A percentile compares a stretch with the other conserved stretches of the same genome.
Evolutionary conservation across 2,329 filamentous ascomycete genomes (phyloP).

Genomic region (Epichloe amarillans): DNA sequence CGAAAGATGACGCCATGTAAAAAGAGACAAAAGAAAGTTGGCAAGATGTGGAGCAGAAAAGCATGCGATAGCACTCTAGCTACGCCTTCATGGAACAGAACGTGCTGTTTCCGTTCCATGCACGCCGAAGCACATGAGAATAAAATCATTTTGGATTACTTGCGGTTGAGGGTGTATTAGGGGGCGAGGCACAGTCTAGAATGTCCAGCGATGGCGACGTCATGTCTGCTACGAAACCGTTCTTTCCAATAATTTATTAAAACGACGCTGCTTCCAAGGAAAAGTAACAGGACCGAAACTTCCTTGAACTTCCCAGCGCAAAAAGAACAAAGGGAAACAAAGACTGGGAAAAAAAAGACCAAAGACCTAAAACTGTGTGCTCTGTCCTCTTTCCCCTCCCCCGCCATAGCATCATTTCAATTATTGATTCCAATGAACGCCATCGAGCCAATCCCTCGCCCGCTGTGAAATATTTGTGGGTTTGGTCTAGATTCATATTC

Average conservation of each 20-base stretch:
- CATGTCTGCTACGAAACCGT: no score
- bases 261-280: not conserved
- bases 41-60: no score
- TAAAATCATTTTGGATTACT: no score
- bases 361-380: not conserved
- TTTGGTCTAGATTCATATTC: not conserved
- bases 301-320: constrained; percentile 8
- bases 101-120: no score
- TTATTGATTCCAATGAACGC: constrained; percentile 12
- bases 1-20: no score
- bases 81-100: no score
- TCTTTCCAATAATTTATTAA: not conserved
- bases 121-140: no score
- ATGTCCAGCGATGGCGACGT: no score
- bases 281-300: not conserved
- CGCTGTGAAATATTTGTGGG: not conserved
- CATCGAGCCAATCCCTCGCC: constrained; percentile 1
- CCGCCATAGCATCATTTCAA: not conserved
- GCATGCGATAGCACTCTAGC: no score
- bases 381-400: not conserved
- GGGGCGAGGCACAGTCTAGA: no score
- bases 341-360: not conserved
- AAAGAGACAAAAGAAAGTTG: no score
- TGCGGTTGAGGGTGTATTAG: no score
- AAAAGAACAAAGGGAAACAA: constrained; percentile 6